A percentile compares a stretch with the other conserved stretches of the same genome.
These are phyloP conservation scores for Ministeria vibrans DNA, from an alignment of 78 protist species.

Conservation along the genomic window DNA sequence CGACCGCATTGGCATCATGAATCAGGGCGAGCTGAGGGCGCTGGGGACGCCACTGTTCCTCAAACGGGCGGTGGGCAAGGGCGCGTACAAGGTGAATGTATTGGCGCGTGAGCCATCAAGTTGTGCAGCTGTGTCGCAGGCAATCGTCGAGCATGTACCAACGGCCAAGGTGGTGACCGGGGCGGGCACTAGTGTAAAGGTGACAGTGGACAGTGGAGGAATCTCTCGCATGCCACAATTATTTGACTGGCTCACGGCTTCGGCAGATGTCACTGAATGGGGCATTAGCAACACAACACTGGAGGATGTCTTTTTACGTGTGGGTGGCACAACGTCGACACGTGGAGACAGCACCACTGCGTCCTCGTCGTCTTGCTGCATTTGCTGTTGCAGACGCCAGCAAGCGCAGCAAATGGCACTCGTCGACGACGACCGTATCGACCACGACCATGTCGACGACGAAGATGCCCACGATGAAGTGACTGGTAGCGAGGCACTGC, in stretches of 20 bases:
- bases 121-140: too few relatives aligned
- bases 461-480: too few relatives aligned
- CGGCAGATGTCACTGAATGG: neutral
- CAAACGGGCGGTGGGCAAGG: slow-evolving; percentile 35
- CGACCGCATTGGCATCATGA: slow-evolving; percentile 82
- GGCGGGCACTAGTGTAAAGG: slow-evolving; percentile 1
- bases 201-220: neutral
- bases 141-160: neutral
- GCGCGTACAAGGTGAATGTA: neutral
- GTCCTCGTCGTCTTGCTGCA: too few relatives aligned
- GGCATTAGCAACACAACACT: slow-evolving; percentile 35
- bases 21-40: slow-evolving; percentile 48
- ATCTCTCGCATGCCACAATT: neutral
- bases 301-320: slow-evolving; percentile 50
- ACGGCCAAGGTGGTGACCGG: neutral
- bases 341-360: too few relatives aligned
- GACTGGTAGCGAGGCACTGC: too few relatives aligned
- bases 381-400: too few relatives aligned
- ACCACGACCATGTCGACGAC: too few relatives aligned
- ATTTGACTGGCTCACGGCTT: slow-evolving; percentile 13
- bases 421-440: too few relatives aligned
- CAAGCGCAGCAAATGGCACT: too few relatives aligned
- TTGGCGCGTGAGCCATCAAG: too few relatives aligned
- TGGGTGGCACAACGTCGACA: too few relatives aligned
- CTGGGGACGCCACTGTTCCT: slow-evolving; percentile 66